Conservation (phyloP, 75 land plant genomes). For the Selaginella tamariscina region DNA sequence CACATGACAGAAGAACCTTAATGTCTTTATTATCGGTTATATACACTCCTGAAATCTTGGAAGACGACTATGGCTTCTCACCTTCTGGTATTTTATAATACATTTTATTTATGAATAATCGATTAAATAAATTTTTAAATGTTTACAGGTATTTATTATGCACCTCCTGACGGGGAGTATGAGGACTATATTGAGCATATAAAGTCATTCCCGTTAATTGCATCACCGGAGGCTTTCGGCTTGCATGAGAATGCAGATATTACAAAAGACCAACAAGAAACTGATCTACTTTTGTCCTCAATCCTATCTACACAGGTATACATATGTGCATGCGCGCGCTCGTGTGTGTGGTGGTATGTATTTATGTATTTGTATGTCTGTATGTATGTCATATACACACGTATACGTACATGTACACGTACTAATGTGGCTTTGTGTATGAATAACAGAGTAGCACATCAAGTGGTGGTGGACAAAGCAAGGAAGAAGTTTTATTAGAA, state of each 20-base stretch:
- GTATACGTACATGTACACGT: too few species aligned
- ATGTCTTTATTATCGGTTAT: conserved; percentile 21
- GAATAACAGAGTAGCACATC: conserved; percentile 24
- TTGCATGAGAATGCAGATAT: conserved; percentile 35
- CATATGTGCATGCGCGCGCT: neutral
- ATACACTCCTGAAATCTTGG: conserved; percentile 24
- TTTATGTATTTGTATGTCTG: too few species aligned
- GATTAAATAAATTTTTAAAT: too few species aligned
- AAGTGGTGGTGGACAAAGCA: conserved; percentile 23
- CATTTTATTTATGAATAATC: too few species aligned
- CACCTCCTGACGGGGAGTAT: conserved; percentile 25
- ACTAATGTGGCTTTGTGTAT: too few species aligned
- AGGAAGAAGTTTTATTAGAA: conserved; percentile 24
- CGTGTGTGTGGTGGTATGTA: too few species aligned
- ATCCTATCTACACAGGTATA: conserved; percentile 28
- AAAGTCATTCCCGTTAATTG: conserved; percentile 22
- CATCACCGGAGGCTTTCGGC: conserved; percentile 32
- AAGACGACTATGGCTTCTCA: conserved; percentile 18
- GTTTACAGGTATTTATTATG: conserved; percentile 22
- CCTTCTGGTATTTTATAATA: too few species aligned
- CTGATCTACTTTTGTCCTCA: conserved; percentile 22
- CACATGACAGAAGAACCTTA: conserved; percentile 30
- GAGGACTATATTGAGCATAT: conserved; percentile 30
- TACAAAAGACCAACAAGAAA: conserved; percentile 34
- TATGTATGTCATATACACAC: neutral